Percentiles rank a stretch among this genome's conserved stretches.
phyloP scores from a whole-genome alignment of 73 alveolate genomes.

The Blepharisma japonicum region DNA sequence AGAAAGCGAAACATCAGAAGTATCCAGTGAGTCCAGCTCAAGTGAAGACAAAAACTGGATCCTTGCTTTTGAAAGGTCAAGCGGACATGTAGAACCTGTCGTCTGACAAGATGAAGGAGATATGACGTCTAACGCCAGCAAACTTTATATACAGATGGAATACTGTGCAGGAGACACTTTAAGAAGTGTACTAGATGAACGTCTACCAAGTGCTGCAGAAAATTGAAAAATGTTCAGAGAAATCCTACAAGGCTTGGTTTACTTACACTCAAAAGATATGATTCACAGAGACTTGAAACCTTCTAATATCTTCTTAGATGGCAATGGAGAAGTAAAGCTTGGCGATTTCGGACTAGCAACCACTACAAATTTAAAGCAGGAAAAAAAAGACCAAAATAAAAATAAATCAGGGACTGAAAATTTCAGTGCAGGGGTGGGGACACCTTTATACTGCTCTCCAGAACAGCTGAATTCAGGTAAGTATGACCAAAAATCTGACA shows the following conservation, averaged over 20 bases:
- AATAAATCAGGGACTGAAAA: conserved; percentile 28
- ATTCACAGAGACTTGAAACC: conserved; percentile 97
- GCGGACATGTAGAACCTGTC: conserved; percentile 27
- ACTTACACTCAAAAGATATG: conserved; percentile 70
- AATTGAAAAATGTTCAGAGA: conserved; percentile 55
- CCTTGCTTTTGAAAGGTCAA: conserved; percentile 21
- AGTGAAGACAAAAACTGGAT: conserved; percentile 32
- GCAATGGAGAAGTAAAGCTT: conserved; percentile 66
- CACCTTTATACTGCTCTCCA: conserved; percentile 60
- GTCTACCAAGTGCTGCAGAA: conserved; percentile 33
- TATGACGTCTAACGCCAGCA: not conserved
- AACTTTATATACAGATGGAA: conserved; percentile 50
- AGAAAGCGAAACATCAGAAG: no score
- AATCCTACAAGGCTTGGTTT: conserved; percentile 84
- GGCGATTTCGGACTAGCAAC: conserved; percentile 97
- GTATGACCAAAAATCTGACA: conserved; percentile 55
- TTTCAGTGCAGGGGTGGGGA: conserved; percentile 52
- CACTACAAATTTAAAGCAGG: conserved; percentile 35
- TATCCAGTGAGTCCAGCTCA: not conserved
- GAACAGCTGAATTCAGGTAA: conserved; percentile 50
- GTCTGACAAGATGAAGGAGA: conserved; percentile 16
- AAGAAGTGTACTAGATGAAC: conserved; percentile 38
- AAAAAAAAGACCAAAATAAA: conserved; percentile 22
- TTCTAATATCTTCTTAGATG: conserved; percentile 87
- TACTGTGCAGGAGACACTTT: conserved; percentile 55